Evolutionary conservation across 2,329 filamentous ascomycete genomes (phyloP).

Genomic region (Colletotrichum truncatum): DNA sequence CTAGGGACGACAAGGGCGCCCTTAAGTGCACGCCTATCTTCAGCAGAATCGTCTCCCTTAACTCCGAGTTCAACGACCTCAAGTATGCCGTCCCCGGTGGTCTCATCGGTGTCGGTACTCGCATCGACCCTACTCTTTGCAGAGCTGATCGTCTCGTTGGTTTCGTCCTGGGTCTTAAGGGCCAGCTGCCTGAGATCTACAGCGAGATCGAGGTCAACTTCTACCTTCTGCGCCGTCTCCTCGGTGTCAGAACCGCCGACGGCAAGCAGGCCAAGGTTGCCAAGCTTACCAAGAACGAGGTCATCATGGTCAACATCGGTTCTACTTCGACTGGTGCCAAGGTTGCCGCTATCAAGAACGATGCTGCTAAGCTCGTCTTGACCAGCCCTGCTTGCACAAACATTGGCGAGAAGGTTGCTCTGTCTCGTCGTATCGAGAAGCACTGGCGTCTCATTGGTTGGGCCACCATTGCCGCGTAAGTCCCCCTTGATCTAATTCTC

Average conservation of each 20-base stretch:
- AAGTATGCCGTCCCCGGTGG: conserved; percentile 98
- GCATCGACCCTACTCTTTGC: conserved; percentile 97
- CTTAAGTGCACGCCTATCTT: conserved; percentile 98
- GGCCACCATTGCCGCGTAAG: conserved; percentile 80
- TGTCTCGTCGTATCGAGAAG: conserved; percentile 97
- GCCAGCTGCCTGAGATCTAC: conserved; percentile 94
- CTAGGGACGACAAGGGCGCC: conserved; percentile 90
- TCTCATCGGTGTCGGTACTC: conserved; percentile 96
- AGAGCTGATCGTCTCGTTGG: conserved; percentile 98
- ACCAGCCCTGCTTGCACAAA: conserved; percentile 97
- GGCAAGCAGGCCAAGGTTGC: conserved; percentile 99
- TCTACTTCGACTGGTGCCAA: conserved; percentile 97
- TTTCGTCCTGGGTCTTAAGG: conserved; percentile 95
- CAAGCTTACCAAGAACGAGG: conserved; percentile 97
- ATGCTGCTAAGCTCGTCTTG: conserved; percentile 93
- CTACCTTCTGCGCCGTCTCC: conserved; percentile 91
- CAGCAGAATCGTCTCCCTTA: conserved; percentile 92
- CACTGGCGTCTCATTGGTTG: conserved; percentile 97
- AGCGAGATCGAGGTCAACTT: conserved; percentile 99
- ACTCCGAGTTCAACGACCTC: conserved; percentile 95
- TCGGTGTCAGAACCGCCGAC: conserved; percentile 97
- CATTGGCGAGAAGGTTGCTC: conserved; percentile 96
- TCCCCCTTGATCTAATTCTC: conserved; percentile 35
- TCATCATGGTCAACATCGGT: conserved; percentile 99
- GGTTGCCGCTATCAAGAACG: conserved; percentile 95